Evolutionary conservation across 164 flowering plant species (phyloP), one percentile per base, ranked within the genome.

Genomic region (Brasenia schreberi): DNA sequence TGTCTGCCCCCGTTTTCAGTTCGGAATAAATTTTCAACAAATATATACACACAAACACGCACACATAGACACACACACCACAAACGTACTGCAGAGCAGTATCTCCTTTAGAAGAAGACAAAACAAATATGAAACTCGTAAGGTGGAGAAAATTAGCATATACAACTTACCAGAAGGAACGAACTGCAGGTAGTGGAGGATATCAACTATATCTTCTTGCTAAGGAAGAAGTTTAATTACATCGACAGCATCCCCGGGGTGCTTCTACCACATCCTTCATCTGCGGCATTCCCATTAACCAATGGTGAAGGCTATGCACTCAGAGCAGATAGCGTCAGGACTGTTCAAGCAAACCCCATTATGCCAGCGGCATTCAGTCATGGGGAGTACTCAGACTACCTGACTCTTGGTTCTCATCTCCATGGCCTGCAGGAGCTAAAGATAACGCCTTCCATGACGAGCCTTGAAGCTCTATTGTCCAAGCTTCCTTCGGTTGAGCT

Each of bases 181-280:
- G 39, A 1, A 17, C 18, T 71, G 43, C 49, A 92, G 96, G 93
- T 93, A 44, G 72, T 79, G 70, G 98, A 94, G 75, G 98, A 94
- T 72, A 72, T 87, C 63, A 91, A 81, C 85, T 89, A 84, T 64
- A 86, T 90, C 0, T 84, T 89, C 43, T 65, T 81, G 68, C 81
- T 91, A 45, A 71, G 93, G 45, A 89, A 91, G 84, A 89, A 87
- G 72, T 82, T 89, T 72, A 75, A 83, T 75, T 86, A 89, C 84
- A 85, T 94, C 0, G 97, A 88, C 33, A 90, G 90, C 87, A 91
- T 94, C 43, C 97, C 98, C 0, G 97, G 98, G 4, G 97, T 89
- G 14, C 91, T 94, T 19, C 64, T 94, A 56, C 98, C 98, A 2
- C 98, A 94, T 74, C 98, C 98, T 44, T 87, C 91, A 58, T 81